Percentiles rank a stretch among this genome's conserved stretches.
Evolutionary conservation across 2,329 filamentous ascomycete species (phyloP).

Genomic region (Sporothrix brasiliensis): DNA sequence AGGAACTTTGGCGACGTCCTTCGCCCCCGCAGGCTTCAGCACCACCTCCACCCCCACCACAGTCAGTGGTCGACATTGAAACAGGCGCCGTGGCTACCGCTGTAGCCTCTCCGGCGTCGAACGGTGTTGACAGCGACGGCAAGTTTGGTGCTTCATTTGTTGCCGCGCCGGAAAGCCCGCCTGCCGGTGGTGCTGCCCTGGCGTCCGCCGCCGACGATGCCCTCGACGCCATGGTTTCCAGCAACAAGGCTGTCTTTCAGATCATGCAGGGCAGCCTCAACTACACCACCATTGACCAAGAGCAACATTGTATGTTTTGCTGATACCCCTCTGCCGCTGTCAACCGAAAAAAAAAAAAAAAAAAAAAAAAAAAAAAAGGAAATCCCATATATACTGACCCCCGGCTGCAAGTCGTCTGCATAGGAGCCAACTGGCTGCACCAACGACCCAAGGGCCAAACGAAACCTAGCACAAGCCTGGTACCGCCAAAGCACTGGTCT

Average conservation of each 20-base stretch:
- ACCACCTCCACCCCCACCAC: background rate
- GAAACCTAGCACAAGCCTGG: constrained; percentile 43
- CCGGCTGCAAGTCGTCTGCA: constrained; percentile 59
- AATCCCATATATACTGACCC: constrained; percentile 31
- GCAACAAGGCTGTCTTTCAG: constrained; percentile 47
- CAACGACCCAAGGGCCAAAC: constrained; percentile 38
- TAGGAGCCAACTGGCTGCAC: constrained; percentile 70
- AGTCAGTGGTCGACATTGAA: constrained; percentile 18
- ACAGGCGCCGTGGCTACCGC: constrained; percentile 5
- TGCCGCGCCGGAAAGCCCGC: constrained; percentile 12
- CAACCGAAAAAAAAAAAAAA: too few relatives aligned
- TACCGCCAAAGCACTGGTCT: constrained; percentile 60
- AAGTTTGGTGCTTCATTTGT: background rate
- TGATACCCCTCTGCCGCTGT: background rate
- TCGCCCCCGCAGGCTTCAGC: background rate
- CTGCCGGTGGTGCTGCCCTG: background rate
- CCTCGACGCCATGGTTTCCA: constrained; percentile 26
- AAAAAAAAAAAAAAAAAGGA: too few relatives aligned
- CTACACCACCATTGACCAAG: constrained; percentile 73
- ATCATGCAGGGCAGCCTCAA: constrained; percentile 74
- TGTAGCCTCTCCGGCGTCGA: background rate
- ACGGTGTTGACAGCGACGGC: background rate
- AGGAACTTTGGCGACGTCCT: background rate
- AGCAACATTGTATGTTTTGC: constrained; percentile 57
- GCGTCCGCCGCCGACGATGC: background rate